phyloP scores from a whole-genome alignment of 495 filamentous ascomycete species.

The Penicillium cataractarum region DNA sequence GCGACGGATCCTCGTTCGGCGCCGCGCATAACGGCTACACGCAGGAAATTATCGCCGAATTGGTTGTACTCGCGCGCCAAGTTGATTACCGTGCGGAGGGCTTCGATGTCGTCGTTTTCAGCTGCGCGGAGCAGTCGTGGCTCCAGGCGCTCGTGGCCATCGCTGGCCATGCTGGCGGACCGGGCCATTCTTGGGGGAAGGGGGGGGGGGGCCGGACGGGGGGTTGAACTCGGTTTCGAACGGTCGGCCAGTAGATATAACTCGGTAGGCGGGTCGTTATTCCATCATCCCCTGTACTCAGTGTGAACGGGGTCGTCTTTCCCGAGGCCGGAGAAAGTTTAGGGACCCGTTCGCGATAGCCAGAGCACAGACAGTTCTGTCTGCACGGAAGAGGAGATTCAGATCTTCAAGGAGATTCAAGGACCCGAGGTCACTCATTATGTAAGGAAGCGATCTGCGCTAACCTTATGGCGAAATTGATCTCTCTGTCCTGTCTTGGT shows the following conservation, averaged over 20 bases:
- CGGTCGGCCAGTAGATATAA: not conserved
- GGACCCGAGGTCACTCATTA: slow-evolving; percentile 2
- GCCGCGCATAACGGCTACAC: slow-evolving; percentile 53
- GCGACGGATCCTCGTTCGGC: slow-evolving; percentile 49
- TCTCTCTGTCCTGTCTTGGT: not conserved
- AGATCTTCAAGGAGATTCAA: not conserved
- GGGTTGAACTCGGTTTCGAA: not conserved
- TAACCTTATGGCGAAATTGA: not conserved
- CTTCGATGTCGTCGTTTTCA: slow-evolving; percentile 45
- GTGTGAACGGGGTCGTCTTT: not conserved
- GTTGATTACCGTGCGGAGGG: slow-evolving; percentile 42
- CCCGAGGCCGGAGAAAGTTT: not conserved
- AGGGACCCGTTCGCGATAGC: not conserved
- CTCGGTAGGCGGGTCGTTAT: not conserved
- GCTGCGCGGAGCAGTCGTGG: slow-evolving; percentile 56
- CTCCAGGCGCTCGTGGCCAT: slow-evolving; percentile 53
- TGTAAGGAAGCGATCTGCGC: slow-evolving; percentile 23
- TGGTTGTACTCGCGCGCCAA: slow-evolving; percentile 46
- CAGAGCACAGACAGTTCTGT: not conserved
- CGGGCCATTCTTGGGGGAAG: slow-evolving; percentile 29
- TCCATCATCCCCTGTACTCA: slow-evolving; percentile 3
- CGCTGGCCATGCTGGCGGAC: slow-evolving; percentile 47
- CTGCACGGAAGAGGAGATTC: not conserved
- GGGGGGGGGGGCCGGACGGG: not conserved
- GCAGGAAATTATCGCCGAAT: slow-evolving; percentile 53